Conservation (phyloP, 1,284 basidiomycete genomes). For the Ustilago sp. region DNA sequence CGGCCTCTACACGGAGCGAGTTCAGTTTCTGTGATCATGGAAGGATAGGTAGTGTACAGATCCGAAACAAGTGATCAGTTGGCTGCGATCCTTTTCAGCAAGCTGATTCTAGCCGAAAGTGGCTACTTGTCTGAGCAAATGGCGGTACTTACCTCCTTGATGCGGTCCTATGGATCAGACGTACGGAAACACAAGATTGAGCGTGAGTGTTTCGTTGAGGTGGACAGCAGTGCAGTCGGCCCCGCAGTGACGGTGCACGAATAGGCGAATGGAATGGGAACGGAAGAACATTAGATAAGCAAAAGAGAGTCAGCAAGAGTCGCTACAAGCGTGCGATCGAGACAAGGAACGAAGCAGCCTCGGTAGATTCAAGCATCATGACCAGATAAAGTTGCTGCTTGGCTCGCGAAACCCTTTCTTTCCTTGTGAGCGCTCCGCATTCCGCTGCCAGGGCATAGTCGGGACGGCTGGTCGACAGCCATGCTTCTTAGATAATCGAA, state of each 20-base stretch:
- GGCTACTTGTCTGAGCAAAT: too few species aligned
- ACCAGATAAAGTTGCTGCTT: neutral
- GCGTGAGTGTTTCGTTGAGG: neutral
- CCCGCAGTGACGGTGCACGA: neutral
- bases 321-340: neutral
- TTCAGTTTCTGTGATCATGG: slow-evolving; percentile 72
- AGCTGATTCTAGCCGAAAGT: neutral
- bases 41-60: neutral
- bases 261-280: neutral
- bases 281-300: neutral
- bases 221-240: neutral
- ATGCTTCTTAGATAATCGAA: too few species aligned
- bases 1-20: slow-evolving; percentile 85
- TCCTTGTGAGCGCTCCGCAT: neutral
- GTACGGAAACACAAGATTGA: neutral
- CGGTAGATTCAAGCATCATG: neutral
- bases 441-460: neutral
- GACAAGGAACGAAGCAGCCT: neutral
- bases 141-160: slow-evolving; percentile 72
- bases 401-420: neutral
- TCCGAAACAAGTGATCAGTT: neutral
- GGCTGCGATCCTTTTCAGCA: neutral
- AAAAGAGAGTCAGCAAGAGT: neutral
- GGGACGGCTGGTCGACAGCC: neutral
- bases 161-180: slow-evolving; percentile 72